Percentiles rank a stretch among this genome's conserved stretches.
phyloP scores from a whole-genome alignment of 768 basidiomycete species.

The Agrocybe chaxingu region DNA sequence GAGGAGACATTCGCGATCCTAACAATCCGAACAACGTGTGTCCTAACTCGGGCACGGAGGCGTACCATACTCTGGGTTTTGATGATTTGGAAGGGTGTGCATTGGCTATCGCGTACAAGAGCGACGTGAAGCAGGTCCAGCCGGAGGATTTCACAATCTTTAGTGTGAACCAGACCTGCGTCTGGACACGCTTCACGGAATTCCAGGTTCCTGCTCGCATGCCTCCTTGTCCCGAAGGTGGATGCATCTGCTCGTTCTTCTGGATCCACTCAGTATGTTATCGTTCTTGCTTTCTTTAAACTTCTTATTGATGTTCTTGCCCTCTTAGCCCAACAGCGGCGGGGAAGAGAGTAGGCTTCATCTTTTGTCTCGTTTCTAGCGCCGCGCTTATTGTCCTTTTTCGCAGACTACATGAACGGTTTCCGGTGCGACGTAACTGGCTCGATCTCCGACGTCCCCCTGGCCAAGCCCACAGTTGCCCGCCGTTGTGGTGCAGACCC shows the following conservation, averaged over 20 bases:
- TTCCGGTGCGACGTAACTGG: slow-evolving; percentile 64
- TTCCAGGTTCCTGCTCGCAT: slow-evolving; percentile 65
- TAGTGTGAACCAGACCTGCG: slow-evolving; percentile 73
- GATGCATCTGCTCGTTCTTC: slow-evolving; percentile 70
- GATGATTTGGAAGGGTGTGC: slow-evolving; percentile 61
- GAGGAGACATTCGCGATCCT: slow-evolving; percentile 48
- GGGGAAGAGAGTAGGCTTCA: slow-evolving; percentile 55
- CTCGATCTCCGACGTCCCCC: slow-evolving; percentile 45
- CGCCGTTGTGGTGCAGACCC: slow-evolving; percentile 65
- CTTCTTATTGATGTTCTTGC: not conserved
- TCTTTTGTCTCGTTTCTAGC: not conserved
- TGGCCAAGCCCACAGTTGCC: slow-evolving; percentile 57
- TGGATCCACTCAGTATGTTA: slow-evolving; percentile 62
- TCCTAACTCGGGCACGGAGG: slow-evolving; percentile 37
- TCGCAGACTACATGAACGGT: slow-evolving; percentile 68
- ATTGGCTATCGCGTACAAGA: slow-evolving; percentile 76
- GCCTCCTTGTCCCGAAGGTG: slow-evolving; percentile 63
- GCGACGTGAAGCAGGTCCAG: slow-evolving; percentile 48
- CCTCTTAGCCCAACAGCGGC: slow-evolving; percentile 43
- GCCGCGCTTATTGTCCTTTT: not conserved
- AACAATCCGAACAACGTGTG: slow-evolving; percentile 50
- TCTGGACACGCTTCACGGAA: slow-evolving; percentile 67
- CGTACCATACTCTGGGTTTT: slow-evolving; percentile 54
- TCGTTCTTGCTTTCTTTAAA: too few relatives aligned
- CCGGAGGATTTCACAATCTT: slow-evolving; percentile 73